Evolutionary conservation across 306 rosid species (phyloP), one percentile per base, ranked within the genome.

Genomic region (Vicia faba): DNA sequence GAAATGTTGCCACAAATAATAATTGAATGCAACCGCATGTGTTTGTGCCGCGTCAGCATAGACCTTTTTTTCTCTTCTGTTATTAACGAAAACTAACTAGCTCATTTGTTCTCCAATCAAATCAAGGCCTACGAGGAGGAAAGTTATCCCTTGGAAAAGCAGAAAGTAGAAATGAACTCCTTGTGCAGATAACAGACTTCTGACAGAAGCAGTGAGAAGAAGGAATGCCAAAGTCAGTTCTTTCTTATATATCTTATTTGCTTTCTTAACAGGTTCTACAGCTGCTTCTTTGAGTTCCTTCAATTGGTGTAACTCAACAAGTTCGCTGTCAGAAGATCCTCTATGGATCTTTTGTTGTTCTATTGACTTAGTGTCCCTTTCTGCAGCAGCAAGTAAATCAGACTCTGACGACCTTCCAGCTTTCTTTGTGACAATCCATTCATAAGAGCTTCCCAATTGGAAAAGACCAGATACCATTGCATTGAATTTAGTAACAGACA

Each of bases 401-500:
- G 96, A 86, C 45, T 92, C 98, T 0, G 91, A 89, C 63, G 96
- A 89, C 69, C 98, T 81, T 51, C 98, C 98, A 5, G 98, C 88
- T 67, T 92, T 92, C 86, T 89, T 92, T 50, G 98, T 92, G 59
- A 92, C 95, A 68, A 83, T 53, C 98, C 98, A 92, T 84, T 92
- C 96, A 23, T 92, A 89, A 16, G 98, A 92, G 82, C 98, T 92
- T 6, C 95, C 96, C 76, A 92, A 33, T 82, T 89, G 96, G 84
- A 92, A 89, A 61, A 92, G 84, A 40, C 98, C 96, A 64, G 98
- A 89, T 15, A 92, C 80, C 98, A 92, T 87, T 57, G 98, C 96
- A 49, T 92, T 92, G 89, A 89, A 92, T 78, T 92, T 92, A 78
- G 96, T 92, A 43, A 92, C 98, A 4, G 98, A 92, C 98, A 92